Base-by-base conservation (phyloP, 495 filamentous ascomycete species). In the Amniculicola lignicola region DNA sequence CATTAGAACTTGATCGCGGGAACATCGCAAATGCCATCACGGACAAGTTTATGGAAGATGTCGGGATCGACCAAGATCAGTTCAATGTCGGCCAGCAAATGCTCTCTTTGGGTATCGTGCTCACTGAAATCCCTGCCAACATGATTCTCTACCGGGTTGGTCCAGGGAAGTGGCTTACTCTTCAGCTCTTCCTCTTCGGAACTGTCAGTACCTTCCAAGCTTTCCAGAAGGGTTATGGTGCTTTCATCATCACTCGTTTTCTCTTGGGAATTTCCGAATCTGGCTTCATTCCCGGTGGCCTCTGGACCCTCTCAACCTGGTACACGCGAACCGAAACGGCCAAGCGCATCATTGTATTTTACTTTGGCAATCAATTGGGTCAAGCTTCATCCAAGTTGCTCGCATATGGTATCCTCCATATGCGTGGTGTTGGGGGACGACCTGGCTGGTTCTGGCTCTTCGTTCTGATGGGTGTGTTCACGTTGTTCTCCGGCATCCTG, bases 401-500 rank as follows among this genome's bases (percentile, higher is more conserved):
- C 47, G 79, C 74, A 1, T 74, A 74, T 18, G 78, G 61, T 15
- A 33, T 60, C 36, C 69, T 82, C 10, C 69, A 73, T 31, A 73
- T 85, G 54, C 59, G 72, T 24, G 80, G 81, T 1, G 62, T 73
- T 12, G 51, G 63, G 42, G 77, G 77, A 0, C 54, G 81, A 4
- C 63, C 71, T 2, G 82, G 82, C 0, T 86, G 82, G 82, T 74
- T 77, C 49, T 85, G 82, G 82, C 72, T 86, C 3, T 84, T 84
- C 64, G 61, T 81, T n/a, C n/a, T n/a, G n/a, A n/a, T n/a, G n/a
- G n/a, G n/a, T n/a, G n/a, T n/a, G n/a, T n/a, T n/a, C n/a, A n/a
- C n/a, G n/a, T n/a, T n/a, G n/a, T n/a, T n/a, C n/a, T n/a, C n/a
- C n/a, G n/a, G n/a, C n/a, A n/a, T n/a, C n/a, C n/a, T n/a, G n/a